A percentile compares a stretch with the other conserved stretches of the same genome.
These are phyloP conservation scores for Nicotiana benthamiana DNA, from an alignment of 257 asterid species.

Conservation along the genomic window DNA sequence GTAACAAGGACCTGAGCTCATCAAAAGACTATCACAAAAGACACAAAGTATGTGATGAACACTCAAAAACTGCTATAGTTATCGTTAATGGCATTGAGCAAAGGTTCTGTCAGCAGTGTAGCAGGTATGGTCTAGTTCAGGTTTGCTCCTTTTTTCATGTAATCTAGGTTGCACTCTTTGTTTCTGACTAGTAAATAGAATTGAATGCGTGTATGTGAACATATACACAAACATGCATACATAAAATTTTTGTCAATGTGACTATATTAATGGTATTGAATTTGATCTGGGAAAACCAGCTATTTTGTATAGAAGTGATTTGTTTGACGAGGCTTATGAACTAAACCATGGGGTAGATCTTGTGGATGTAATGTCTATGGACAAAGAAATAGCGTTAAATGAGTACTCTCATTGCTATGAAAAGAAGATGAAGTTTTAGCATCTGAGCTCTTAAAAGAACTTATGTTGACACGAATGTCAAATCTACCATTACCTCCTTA, in stretches of 20 bases:
- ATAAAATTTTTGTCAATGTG: not conserved
- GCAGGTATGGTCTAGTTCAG: constrained; percentile 36
- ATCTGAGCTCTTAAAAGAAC: not conserved
- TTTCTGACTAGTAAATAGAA: not conserved
- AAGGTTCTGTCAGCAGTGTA: constrained; percentile 82
- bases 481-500: not conserved
- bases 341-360: not conserved
- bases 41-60: constrained; percentile 69
- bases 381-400: not conserved
- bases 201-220: not conserved
- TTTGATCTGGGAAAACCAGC: not conserved
- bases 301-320: not conserved
- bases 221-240: not conserved
- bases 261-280: not conserved
- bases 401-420: not conserved
- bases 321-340: not conserved
- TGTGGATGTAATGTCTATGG: not conserved
- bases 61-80: constrained; percentile 60
- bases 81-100: constrained; percentile 52
- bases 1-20: constrained; percentile 54
- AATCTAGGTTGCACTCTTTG: not conserved
- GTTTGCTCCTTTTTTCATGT: not conserved
- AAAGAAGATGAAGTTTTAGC: not conserved
- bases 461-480: not conserved
- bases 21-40: constrained; percentile 67